Evolutionary conservation across 805 yeast species (phyloP).

Genomic region (Schizosaccharomyces osmophilus): DNA sequence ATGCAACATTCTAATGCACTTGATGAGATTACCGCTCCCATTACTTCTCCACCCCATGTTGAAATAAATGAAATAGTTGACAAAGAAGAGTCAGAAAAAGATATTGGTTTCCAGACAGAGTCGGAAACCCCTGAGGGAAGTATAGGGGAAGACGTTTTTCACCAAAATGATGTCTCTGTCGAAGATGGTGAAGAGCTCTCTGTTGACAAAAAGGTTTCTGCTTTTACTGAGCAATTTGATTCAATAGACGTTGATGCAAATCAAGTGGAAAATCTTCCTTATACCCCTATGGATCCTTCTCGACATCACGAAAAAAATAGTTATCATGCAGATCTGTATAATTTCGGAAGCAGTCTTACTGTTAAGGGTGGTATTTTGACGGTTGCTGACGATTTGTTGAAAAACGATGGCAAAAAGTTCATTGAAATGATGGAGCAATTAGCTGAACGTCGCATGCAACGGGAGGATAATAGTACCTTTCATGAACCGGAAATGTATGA

Average conservation of each 20-base stretch:
- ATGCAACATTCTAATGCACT: not conserved
- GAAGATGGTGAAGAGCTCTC: too few species aligned
- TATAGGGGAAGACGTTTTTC: too few species aligned
- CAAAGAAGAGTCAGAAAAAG: too few species aligned
- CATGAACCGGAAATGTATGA: conserved; percentile 14
- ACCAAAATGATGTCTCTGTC: too few species aligned
- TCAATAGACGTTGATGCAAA: too few species aligned
- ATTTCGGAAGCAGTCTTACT: conserved; percentile 13
- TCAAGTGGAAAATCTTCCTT: not conserved
- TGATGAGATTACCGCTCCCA: not conserved
- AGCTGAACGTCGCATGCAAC: conserved; percentile 26
- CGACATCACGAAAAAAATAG: not conserved
- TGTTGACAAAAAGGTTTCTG: too few species aligned
- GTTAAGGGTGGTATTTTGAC: conserved; percentile 24
- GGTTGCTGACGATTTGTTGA: conserved; percentile 57
- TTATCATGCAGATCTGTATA: conserved; percentile 8
- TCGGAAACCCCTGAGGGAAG: too few species aligned
- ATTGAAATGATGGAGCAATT: conserved; percentile 58
- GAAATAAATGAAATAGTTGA: too few species aligned
- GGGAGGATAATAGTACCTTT: conserved; percentile 13
- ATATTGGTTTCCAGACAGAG: too few species aligned
- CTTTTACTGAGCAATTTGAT: too few species aligned
- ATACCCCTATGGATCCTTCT: not conserved
- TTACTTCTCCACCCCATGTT: not conserved
- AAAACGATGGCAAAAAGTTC: conserved; percentile 54